Base-by-base conservation (phyloP, 2,329 filamentous ascomycete genomes). In the Myrmaecium sp. region DNA sequence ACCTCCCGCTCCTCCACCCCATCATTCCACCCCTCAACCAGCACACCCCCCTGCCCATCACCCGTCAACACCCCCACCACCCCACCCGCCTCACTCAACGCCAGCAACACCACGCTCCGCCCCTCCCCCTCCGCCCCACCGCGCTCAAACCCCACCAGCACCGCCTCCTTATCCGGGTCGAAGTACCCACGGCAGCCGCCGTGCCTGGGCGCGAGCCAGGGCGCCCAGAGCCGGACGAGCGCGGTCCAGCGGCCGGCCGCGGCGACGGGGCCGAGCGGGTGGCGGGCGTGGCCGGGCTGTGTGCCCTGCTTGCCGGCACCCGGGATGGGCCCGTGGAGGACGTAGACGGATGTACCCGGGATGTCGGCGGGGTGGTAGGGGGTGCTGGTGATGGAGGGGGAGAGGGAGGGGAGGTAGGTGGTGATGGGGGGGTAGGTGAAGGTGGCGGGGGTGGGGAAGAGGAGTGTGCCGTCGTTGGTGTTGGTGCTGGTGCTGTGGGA, bases 191-290 rank as follows among this genome's bases (percentile, higher is more conserved):
- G 71, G n/a, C n/a, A n/a, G n/a, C n/a, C n/a, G 8, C 84, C 84
- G 46, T 94, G 84, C 20, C 82, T 63, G n/a, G 86, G 86, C 5
- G 77, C 81, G 7, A 93, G 57, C 86, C 86, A 95, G 2, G 83
- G 76, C 17, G 65, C 66, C 70, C 74, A 89, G 3, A 80, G 59
- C 11, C 83, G 70, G 4, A 91, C 73, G 8, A 93, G 54, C 5
- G 80, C 71, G 46, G 93, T 86, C 71, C 82, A 92, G 38, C 77
- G 74, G 43, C 65, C 64, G 26, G 67, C 52, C 21, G 66, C 64
- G 40, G 65, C 74, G 0, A 79, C 75, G 2, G 55, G 53, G 1
- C 81, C 81, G 1, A 91, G 51, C 2, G 56, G 50, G 16, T 72
- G 46, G 25, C 63, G 55, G 16, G 60, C 64, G 28, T 63, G 60